phyloP scores from a whole-genome alignment of 345 rosid species.

The Eucalyptus paniculata region DNA sequence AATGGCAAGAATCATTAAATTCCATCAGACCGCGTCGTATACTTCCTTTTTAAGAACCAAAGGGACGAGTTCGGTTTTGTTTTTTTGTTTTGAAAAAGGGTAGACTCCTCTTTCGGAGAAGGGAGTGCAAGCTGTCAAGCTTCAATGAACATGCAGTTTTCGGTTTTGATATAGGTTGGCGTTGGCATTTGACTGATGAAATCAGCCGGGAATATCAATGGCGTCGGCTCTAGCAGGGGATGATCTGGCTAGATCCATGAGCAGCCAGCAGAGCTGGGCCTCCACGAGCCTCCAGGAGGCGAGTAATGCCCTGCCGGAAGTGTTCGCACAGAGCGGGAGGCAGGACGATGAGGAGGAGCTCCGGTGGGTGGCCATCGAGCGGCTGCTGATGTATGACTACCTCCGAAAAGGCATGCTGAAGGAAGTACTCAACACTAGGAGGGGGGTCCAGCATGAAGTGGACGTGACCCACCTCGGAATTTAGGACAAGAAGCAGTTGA shows the following conservation, averaged over 20 bases:
- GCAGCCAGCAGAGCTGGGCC: slow-evolving; percentile 33
- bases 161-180: no score
- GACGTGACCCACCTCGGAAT: slow-evolving; percentile 38
- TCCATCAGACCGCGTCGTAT: no score
- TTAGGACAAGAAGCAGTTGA: slow-evolving; percentile 45
- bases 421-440: slow-evolving; percentile 33
- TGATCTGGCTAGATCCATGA: slow-evolving; percentile 40
- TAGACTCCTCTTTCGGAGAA: no score
- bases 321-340: slow-evolving; percentile 18
- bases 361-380: slow-evolving; percentile 75
- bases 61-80: no score
- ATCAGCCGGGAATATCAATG: not conserved
- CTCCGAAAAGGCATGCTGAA: slow-evolving; percentile 44
- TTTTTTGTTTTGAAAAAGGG: no score
- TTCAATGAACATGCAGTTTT: no score
- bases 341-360: slow-evolving; percentile 65
- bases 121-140: no score
- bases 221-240: slow-evolving; percentile 33
- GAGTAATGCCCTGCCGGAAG: slow-evolving; percentile 17
- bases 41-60: no score
- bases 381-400: slow-evolving; percentile 63
- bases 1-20: no score
- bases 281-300: slow-evolving; percentile 35
- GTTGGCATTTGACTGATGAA: no score
- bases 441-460: slow-evolving; percentile 26